Conservation (phyloP, 2,329 filamentous ascomycete species). For the Microsporum canis region DNA sequence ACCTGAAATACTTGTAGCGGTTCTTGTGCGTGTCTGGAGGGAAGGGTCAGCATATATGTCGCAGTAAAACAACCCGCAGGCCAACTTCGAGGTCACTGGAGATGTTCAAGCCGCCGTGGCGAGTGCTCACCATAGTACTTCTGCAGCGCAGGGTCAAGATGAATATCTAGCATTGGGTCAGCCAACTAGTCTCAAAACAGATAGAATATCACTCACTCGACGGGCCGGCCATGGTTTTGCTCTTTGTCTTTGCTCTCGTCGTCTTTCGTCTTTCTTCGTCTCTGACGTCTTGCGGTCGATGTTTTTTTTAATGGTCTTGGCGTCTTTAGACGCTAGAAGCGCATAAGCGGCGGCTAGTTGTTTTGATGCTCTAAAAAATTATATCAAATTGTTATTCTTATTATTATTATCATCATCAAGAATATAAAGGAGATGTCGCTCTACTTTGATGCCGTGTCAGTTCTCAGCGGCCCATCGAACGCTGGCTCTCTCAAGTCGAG, state of each 20-base stretch:
- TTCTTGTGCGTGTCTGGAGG: conserved; percentile 66
- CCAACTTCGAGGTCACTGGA: not conserved
- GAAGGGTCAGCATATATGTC: not conserved
- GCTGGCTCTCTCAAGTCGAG: conserved; percentile 73
- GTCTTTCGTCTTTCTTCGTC: not conserved
- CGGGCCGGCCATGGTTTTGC: conserved; percentile 10
- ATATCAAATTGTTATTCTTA: too few species aligned
- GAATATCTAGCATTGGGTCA: conserved; percentile 22
- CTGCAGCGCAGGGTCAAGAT: conserved; percentile 36
- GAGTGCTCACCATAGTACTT: conserved; percentile 39
- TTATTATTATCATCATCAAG: not conserved
- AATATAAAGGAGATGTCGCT: conserved; percentile 59
- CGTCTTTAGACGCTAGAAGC: not conserved
- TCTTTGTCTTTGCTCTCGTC: not conserved
- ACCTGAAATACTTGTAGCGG: conserved; percentile 91
- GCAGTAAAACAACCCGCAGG: not conserved
- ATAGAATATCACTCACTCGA: conserved; percentile 6
- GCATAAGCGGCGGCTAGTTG: not conserved
- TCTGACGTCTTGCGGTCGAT: not conserved
- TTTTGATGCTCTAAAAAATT: too few species aligned
- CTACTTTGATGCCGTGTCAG: conserved; percentile 77
- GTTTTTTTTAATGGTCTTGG: not conserved
- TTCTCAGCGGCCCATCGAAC: conserved; percentile 50
- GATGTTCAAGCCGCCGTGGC: not conserved
- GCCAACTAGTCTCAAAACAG: not conserved